Conservation (phyloP, 306 rosid species). For the Heteromeles arbutifolia region DNA sequence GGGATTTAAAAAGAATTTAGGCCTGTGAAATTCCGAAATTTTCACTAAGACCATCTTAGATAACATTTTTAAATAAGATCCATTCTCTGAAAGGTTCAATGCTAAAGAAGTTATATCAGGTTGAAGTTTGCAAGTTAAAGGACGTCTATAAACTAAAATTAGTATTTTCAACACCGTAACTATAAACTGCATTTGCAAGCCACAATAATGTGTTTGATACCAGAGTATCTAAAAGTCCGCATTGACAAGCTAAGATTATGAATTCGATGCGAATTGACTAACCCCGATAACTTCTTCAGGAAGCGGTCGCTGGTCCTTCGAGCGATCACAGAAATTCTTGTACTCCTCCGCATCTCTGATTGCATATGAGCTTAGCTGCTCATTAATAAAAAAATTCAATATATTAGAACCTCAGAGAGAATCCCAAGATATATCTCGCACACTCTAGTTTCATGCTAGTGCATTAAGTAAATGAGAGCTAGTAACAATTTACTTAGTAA, state of each 20-base stretch:
- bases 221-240: background rate
- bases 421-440: background rate
- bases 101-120: background rate
- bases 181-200: background rate
- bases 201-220: background rate
- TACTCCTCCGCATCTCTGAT: conserved; percentile 94
- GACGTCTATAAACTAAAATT: background rate
- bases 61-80: background rate
- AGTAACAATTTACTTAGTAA: background rate
- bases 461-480: background rate
- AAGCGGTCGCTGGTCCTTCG: conserved; percentile 86
- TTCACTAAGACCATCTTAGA: background rate
- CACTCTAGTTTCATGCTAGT: background rate
- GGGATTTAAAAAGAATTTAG: background rate
- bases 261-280: conserved; percentile 9
- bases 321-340: conserved; percentile 93
- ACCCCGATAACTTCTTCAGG: conserved; percentile 98
- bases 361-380: conserved; percentile 79
- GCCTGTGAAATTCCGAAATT: background rate
- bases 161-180: background rate
- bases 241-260: conserved; percentile 14
- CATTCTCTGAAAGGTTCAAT: background rate
- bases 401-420: background rate
- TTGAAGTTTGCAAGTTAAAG: background rate
- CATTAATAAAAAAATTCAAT: conserved; percentile 11